These are phyloP conservation scores for Lachnellula hyalina DNA, from an alignment of 2,329 filamentous ascomycete species.

Conservation along the genomic window DNA sequence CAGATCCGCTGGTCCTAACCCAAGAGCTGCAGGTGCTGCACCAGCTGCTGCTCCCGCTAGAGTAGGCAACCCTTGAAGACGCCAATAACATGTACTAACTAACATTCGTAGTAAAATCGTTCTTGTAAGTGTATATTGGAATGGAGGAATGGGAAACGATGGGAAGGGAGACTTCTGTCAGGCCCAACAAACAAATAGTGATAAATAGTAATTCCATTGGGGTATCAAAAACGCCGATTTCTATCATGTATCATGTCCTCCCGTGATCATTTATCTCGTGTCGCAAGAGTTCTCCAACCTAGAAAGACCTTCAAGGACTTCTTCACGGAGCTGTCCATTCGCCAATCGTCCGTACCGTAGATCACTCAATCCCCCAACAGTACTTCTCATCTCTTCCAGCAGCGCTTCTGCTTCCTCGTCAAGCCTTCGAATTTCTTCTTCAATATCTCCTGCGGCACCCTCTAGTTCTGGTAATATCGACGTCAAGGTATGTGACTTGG, in stretches of 20 bases:
- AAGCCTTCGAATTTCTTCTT: constrained; percentile 61
- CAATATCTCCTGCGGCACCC: constrained; percentile 57
- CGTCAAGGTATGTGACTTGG: constrained; percentile 53
- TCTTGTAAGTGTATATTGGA: constrained; percentile 1
- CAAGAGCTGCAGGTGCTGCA: constrained; percentile 12
- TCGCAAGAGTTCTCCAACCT: constrained; percentile 45
- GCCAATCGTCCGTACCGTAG: constrained; percentile 73
- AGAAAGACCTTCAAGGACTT: constrained; percentile 62
- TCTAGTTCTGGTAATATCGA: constrained; percentile 67
- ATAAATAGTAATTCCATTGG: constrained; percentile 25
- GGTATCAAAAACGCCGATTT: constrained; percentile 24
- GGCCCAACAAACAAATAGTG: constrained; percentile 18
- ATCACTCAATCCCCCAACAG: constrained; percentile 71
- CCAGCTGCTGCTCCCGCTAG: constrained; percentile 18
- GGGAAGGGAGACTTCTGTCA: constrained; percentile 5
- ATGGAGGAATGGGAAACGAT: constrained; percentile 1
- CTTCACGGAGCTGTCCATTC: constrained; percentile 56
- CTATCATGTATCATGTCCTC: background rate
- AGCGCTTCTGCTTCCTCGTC: constrained; percentile 59
- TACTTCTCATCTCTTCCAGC: constrained; percentile 56
- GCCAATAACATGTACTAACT: constrained; percentile 13
- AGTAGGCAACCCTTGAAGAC: constrained; percentile 26
- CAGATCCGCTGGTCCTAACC: constrained; percentile 9
- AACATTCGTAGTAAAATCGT: constrained; percentile 13
- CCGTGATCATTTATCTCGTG: constrained; percentile 8